Evolutionary conservation across 306 rosid species (phyloP), one percentile per base, ranked within the genome.

Genomic region (Sesbania bispinosa): DNA sequence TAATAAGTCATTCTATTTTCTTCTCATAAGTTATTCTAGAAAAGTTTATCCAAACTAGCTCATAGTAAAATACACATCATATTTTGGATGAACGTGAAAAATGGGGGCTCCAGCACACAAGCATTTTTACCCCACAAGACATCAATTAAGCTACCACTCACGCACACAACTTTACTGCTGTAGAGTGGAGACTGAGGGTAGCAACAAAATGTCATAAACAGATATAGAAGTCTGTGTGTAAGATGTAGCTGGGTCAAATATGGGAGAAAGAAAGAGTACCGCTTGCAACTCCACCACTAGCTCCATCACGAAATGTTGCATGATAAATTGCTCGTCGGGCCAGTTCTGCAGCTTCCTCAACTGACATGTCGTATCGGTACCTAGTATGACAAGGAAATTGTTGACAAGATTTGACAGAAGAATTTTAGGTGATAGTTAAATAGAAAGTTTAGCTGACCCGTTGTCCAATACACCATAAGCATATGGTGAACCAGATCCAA

Each of bases 401-500:
- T 73, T 70, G 14, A 69, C 10, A 7, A 47, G 39, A 27, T 48
- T 52, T 36, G 43, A 35, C 30, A 29, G 1, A 39, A 73, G 61
- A 61, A 18, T 27, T 50, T 27, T 20, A 19, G 14, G 24, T 10
- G 14, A 69, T 19, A 20, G 67, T 43, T 54, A 55, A 29, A 38
- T 50, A 41, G 27, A 69, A 39, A 48, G 69, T 45, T 53, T 23
- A 30, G 62, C 88, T 51, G 30, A 94, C 97, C 97, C 96, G 69
- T 81, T 75, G 77, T 91, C 97, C 79, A 94, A 73, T 42, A 94
- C 96, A 85, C 99, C 99, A 62, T 94, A 94, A 53, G 96, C 99
- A 84, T 91, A 91, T 51, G 99, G 97, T 1, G 99, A 94, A 74
- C 99, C 99, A 21, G 99, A 91, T 60, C 99, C 97, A 77, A 94